Base-by-base conservation (phyloP, 345 rosid species). In the Salix arbutifolia region DNA sequence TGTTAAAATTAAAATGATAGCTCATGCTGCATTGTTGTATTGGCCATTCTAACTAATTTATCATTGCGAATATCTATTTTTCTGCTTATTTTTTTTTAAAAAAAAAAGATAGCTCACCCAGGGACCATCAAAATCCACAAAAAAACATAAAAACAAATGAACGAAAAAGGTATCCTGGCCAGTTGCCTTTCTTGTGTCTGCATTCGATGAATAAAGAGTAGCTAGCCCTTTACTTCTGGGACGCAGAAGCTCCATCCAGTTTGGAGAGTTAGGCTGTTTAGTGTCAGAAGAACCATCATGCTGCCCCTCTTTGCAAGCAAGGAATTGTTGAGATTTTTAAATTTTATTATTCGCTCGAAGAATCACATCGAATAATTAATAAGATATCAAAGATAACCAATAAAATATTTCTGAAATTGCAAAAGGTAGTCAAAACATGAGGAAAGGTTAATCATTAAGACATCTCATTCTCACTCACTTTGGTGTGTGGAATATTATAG, bases 291-390 rank as follows among this genome's bases (percentile, higher is more conserved):
- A 17, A 1, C 14, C 25, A 61, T 30, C 74, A 77, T 56, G 74
- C 79, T 12, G 56, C 38, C 82, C 81, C 77, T 8, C 48, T 48
- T 75, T 72, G 69, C 82, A 80, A 81, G 84, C 84, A 80, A 84
- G 80, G 84, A 78, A 84, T 33, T 33, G 6, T 33, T 33, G 37
- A 33, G 37, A 0, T 33, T 33, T 33, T 33, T 0, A 33, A 33
- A 33, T 33, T 33, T 33, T 5, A 33, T 5, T 33, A 5, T 4
- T 33, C 37, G 37, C 6, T 5, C 1, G 37, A 33, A 33, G 37
- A 33, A 33, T 33, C 37, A 33, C 37, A 5, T 33, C 37, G 37
- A 33, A 33, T 5, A 33, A 33, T 33, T 33, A 33, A 33, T 33
- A 33, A 33, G 37, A 33, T 5, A 33, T 33, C 37, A 33, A 33